Percentiles rank a stretch among this genome's conserved stretches.
These are phyloP conservation scores for Hygrocybe coccinea DNA, from an alignment of 768 basidiomycete species.

Conservation along the genomic window DNA sequence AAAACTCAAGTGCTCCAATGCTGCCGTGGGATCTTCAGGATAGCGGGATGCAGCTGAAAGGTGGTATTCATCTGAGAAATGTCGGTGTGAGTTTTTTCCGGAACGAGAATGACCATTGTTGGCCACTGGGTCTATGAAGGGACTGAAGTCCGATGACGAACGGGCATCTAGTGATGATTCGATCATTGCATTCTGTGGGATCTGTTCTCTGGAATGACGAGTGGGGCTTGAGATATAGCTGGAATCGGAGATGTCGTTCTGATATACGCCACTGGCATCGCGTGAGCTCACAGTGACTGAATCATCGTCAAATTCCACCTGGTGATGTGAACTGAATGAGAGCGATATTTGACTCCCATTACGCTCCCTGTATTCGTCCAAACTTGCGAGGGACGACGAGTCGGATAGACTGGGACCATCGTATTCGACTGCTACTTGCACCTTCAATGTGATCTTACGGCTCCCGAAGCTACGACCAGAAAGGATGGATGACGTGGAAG, in stretches of 20 bases:
- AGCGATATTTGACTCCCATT: conserved; percentile 58
- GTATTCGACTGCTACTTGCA: conserved; percentile 79
- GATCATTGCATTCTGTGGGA: background rate
- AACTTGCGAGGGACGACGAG: conserved; percentile 72
- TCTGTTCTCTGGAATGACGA: background rate
- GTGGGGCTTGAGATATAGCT: background rate
- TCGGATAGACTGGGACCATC: conserved; percentile 90
- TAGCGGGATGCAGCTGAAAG: conserved; percentile 18
- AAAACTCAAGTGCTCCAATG: conserved; percentile 54
- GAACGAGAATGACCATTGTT: background rate
- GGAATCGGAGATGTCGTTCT: conserved; percentile 5
- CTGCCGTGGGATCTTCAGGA: conserved; percentile 40
- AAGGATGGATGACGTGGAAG: conserved; percentile 69
- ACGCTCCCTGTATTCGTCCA: conserved; percentile 63
- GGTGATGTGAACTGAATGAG: conserved; percentile 37
- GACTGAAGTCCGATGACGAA: too few relatives aligned
- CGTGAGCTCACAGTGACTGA: conserved; percentile 71
- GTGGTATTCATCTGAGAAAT: background rate
- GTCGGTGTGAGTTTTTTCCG: too few relatives aligned
- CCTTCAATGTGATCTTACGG: conserved; percentile 69
- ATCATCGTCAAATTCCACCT: conserved; percentile 60
- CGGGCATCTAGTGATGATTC: too few relatives aligned
- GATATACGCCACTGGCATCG: conserved; percentile 41
- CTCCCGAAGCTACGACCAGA: conserved; percentile 65
- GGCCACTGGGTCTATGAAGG: background rate